These are phyloP conservation scores for Stemphylium beticola DNA, from an alignment of 2,329 filamentous ascomycete species.

Conservation along the genomic window DNA sequence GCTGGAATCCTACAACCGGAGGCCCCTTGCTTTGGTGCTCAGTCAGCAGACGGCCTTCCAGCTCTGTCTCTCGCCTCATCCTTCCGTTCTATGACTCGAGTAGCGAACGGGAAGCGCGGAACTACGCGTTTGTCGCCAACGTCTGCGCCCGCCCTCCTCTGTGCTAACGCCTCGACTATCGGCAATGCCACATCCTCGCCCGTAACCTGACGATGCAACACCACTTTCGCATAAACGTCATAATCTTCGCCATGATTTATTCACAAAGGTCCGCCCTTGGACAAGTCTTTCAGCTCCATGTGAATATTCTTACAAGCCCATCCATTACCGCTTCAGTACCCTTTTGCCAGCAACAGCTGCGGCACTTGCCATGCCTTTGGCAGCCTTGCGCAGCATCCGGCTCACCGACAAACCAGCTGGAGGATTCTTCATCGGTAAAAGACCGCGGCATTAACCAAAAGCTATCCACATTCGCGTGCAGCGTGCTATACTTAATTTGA, in stretches of 20 bases:
- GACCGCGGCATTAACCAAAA: slow-evolving; percentile 4
- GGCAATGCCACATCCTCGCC: slow-evolving; percentile 2
- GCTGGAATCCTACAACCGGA: neutral
- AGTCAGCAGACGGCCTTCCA: slow-evolving; percentile 15
- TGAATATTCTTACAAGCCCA: too few relatives aligned
- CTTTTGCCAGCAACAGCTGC: too few relatives aligned
- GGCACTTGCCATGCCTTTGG: neutral
- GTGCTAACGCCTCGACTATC: slow-evolving; percentile 5
- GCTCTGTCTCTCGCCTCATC: slow-evolving; percentile 23
- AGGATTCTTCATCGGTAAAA: slow-evolving; percentile 10
- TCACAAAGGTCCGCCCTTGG: neutral
- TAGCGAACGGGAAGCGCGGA: slow-evolving; percentile 29
- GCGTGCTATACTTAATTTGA: slow-evolving; percentile 4
- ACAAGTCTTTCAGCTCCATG: neutral
- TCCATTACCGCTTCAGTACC: too few relatives aligned
- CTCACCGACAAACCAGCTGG: slow-evolving; percentile 6
- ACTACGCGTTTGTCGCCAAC: slow-evolving; percentile 25
- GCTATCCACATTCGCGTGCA: slow-evolving; percentile 1
- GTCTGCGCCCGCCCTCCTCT: slow-evolving; percentile 12
- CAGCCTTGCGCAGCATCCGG: neutral
- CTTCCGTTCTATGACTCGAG: slow-evolving; percentile 23
- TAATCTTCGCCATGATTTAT: neutral
- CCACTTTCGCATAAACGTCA: neutral
- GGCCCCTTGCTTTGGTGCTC: slow-evolving; percentile 12
- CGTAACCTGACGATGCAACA: slow-evolving; percentile 5